phyloP scores from a whole-genome alignment of 352 stramenopile genomes.

The Elongisporangium prolatum region DNA sequence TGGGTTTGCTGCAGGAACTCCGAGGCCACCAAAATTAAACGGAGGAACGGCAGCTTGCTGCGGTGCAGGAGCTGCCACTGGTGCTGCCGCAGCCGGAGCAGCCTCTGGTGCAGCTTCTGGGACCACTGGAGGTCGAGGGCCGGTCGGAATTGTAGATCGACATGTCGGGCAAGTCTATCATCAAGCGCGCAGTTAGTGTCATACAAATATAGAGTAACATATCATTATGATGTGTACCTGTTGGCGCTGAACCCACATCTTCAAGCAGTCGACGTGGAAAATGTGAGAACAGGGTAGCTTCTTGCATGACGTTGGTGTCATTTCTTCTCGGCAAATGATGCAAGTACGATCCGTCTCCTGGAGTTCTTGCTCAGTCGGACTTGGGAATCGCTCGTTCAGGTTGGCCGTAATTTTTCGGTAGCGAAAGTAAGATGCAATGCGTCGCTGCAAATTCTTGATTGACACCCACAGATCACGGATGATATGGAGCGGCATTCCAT shows the following conservation, averaged over 20 bases:
- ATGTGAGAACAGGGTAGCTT: constrained; percentile 97
- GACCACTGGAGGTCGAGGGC: constrained; percentile 32
- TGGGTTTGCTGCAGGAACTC: constrained; percentile 7
- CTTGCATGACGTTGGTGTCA: constrained; percentile 88
- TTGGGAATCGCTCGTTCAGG: constrained; percentile 95
- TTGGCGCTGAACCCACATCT: constrained; percentile 98
- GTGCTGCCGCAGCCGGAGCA: constrained; percentile 14
- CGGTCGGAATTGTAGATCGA: constrained; percentile 91
- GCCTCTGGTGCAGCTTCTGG: constrained; percentile 20
- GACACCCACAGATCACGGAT: constrained; percentile 96
- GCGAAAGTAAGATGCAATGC: constrained; percentile 82
- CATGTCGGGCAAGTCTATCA: constrained; percentile 94
- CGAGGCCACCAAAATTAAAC: constrained; percentile 20
- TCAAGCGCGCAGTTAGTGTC: not conserved
- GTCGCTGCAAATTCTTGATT: constrained; percentile 79
- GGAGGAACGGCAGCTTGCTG: constrained; percentile 2
- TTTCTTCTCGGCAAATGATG: constrained; percentile 97
- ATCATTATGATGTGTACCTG: constrained; percentile 49
- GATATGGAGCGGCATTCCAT: constrained; percentile 97
- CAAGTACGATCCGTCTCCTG: constrained; percentile 90
- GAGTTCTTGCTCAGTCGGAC: constrained; percentile 93
- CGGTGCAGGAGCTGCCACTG: too few species aligned
- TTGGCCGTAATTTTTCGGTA: constrained; percentile 95
- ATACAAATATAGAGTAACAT: not conserved
- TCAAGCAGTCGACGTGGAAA: constrained; percentile 96